phyloP scores from a whole-genome alignment of 176 grass and related monocot species.

The Oryza officinalis region DNA sequence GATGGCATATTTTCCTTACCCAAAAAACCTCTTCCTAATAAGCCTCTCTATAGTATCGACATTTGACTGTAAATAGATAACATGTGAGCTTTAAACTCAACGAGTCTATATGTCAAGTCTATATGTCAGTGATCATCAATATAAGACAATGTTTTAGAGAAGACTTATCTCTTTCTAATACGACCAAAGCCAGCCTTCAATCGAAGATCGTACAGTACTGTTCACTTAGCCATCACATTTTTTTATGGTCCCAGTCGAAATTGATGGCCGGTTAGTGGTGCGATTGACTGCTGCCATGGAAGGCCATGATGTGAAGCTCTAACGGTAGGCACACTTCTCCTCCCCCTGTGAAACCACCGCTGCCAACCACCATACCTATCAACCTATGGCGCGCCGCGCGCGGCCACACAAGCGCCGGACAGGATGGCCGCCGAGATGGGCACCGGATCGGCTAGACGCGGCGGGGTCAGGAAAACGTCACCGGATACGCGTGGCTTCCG shows the following conservation, averaged over 20 bases:
- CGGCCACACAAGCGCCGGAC: not conserved
- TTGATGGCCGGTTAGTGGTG: slow-evolving; percentile 6
- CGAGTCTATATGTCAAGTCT: too few relatives aligned
- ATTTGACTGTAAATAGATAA: too few relatives aligned
- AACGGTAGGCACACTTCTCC: not conserved
- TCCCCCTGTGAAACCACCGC: slow-evolving; percentile 32
- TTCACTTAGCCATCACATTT: not conserved
- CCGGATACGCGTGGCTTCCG: not conserved
- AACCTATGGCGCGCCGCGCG: slow-evolving; percentile 15
- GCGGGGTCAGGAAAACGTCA: slow-evolving; percentile 1
- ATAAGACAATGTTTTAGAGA: too few relatives aligned
- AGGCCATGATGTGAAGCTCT: not conserved
- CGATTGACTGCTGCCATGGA: not conserved
- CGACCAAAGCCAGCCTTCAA: not conserved
- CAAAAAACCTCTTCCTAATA: not conserved
- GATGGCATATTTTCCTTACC: not conserved
- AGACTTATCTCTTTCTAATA: too few relatives aligned
- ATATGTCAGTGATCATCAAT: too few relatives aligned
- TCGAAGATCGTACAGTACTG: not conserved
- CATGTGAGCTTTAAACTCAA: too few relatives aligned
- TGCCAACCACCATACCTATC: slow-evolving; percentile 44
- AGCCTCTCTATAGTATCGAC: too few relatives aligned
- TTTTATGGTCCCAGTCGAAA: not conserved
- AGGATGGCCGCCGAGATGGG: slow-evolving; percentile 19
- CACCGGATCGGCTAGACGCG: not conserved